These are phyloP conservation scores for Boletus smithii DNA, from an alignment of 1,284 basidiomycete genomes.

Conservation along the genomic window DNA sequence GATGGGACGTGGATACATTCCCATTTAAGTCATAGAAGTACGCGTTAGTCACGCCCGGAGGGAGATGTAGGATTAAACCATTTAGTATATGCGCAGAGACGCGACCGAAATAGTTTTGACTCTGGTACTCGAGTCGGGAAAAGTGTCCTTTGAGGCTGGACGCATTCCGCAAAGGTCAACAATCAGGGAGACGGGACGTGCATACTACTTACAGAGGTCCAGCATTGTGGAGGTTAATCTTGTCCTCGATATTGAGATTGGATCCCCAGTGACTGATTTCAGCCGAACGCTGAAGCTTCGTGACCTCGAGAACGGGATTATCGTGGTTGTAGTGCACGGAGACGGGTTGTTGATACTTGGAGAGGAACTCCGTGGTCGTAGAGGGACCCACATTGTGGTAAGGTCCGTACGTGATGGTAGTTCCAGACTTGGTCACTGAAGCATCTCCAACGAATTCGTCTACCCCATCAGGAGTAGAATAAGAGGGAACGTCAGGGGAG, in stretches of 20 bases:
- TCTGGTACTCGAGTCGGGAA: conserved; percentile 86
- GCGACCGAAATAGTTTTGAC: conserved; percentile 64
- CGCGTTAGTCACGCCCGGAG: conserved; percentile 72
- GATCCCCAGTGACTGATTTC: conserved; percentile 98
- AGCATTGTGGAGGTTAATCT: conserved; percentile 80
- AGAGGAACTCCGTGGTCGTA: conserved; percentile 50
- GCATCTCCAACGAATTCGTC: conserved; percentile 55
- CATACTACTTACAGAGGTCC: conserved; percentile 73
- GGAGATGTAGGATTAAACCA: conserved; percentile 72
- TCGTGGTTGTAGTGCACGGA: conserved; percentile 80
- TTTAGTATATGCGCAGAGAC: conserved; percentile 69
- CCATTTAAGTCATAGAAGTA: conserved; percentile 93
- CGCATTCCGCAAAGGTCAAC: not conserved
- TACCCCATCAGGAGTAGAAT: conserved; percentile 58
- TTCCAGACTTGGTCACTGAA: conserved; percentile 70
- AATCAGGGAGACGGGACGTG: not conserved
- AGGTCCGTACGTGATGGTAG: conserved; percentile 86
- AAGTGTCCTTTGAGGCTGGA: conserved; percentile 91
- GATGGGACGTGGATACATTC: conserved; percentile 93
- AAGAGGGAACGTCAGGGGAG: conserved; percentile 63
- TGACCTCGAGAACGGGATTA: conserved; percentile 76
- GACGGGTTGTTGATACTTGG: conserved; percentile 61
- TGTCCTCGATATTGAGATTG: conserved; percentile 91
- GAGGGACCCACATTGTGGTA: conserved; percentile 73
- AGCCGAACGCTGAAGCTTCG: conserved; percentile 69